phyloP scores from a whole-genome alignment of 1,139 yeast genomes.

The Kodamaea ohmeri region DNA sequence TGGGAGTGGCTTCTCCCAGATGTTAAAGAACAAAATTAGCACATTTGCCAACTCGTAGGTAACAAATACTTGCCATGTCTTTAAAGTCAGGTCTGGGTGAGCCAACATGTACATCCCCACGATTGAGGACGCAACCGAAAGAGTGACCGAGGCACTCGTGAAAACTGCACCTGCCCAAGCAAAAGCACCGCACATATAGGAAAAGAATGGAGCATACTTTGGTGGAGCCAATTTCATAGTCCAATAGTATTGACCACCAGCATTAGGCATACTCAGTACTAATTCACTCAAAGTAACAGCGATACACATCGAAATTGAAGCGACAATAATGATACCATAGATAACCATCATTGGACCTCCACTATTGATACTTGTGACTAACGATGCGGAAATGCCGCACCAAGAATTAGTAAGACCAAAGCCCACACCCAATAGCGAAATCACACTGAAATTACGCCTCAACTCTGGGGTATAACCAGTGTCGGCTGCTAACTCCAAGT shows the following conservation, averaged over 20 bases:
- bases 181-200: not conserved
- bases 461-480: constrained; percentile 41
- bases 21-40: not conserved
- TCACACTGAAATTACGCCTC: constrained; percentile 27
- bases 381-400: not conserved
- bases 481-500: constrained; percentile 31
- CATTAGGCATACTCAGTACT: not conserved
- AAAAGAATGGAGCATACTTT: not conserved
- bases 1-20: not conserved
- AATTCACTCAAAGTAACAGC: constrained; percentile 1
- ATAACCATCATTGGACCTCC: constrained; percentile 1
- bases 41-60: not conserved
- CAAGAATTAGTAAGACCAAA: not conserved
- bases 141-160: not conserved
- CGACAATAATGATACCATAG: not conserved
- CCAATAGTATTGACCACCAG: constrained; percentile 3
- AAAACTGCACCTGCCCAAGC: not conserved
- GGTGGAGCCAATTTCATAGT: not conserved
- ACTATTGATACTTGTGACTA: not conserved
- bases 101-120: not conserved
- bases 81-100: not conserved
- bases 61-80: not conserved
- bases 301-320: not conserved
- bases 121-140: not conserved
- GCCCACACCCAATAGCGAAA: not conserved